A percentile compares a stretch with the other conserved stretches of the same genome.
Evolutionary conservation across 2,329 filamentous ascomycete species (phyloP).

Genomic region (Davidsoniella eucalypti): DNA sequence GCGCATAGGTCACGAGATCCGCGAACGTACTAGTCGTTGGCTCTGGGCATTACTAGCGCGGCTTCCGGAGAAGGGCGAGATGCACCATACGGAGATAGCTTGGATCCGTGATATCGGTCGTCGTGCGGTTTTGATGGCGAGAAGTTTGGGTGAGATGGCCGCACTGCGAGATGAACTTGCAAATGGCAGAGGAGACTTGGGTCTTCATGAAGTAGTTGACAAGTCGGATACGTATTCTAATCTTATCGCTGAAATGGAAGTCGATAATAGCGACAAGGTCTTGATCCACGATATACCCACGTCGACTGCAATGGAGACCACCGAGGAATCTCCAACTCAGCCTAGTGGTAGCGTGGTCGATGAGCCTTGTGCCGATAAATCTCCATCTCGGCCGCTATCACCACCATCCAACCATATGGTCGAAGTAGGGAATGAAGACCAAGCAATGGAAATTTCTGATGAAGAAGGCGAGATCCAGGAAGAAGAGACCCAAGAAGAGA

Average conservation of each 20-base stretch:
- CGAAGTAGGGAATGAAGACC: slow-evolving; percentile 13
- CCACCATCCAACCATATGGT: not conserved
- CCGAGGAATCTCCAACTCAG: not conserved
- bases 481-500: slow-evolving; percentile 2
- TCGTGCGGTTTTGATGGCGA: slow-evolving; percentile 47
- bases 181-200: slow-evolving; percentile 20
- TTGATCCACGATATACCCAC: not conserved
- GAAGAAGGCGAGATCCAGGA: slow-evolving; percentile 23
- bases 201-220: slow-evolving; percentile 29
- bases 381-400: not conserved
- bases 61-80: slow-evolving; percentile 55
- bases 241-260: slow-evolving; percentile 13
- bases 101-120: slow-evolving; percentile 67
- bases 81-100: slow-evolving; percentile 60
- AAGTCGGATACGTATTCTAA: slow-evolving; percentile 24
- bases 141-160: slow-evolving; percentile 37
- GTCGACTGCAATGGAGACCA: not conserved
- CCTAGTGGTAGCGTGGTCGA: no score
- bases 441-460: slow-evolving; percentile 28
- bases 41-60: slow-evolving; percentile 67
- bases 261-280: slow-evolving; percentile 17
- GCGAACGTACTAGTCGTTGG: slow-evolving; percentile 61
- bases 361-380: not conserved
- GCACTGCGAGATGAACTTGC: slow-evolving; percentile 27
- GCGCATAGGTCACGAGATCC: slow-evolving; percentile 39